Evolutionary conservation across 495 filamentous ascomycete genomes (phyloP).

Genomic region (Penicillium antarcticum): DNA sequence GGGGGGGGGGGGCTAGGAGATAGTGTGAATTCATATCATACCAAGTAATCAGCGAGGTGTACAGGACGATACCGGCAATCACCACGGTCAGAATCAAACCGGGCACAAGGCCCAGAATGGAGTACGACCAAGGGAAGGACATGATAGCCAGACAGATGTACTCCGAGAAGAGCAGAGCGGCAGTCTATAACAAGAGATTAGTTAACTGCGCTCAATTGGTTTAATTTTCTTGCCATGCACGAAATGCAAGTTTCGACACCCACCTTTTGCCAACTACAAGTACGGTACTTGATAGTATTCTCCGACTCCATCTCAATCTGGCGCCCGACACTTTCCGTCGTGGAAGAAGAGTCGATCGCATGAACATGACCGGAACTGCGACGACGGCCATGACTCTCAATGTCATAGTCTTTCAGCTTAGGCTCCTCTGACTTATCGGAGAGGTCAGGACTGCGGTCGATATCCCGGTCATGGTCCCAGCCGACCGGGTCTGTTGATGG

Average conservation of each 20-base stretch:
- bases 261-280: constrained; percentile 88
- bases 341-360: constrained; percentile 29
- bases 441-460: constrained; percentile 17
- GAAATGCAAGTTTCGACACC: neutral
- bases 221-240: neutral
- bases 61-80: constrained; percentile 70
- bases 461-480: constrained; percentile 12
- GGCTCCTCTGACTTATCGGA: constrained; percentile 25
- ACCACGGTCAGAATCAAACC: constrained; percentile 79
- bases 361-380: constrained; percentile 14
- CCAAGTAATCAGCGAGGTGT: constrained; percentile 83
- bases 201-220: neutral
- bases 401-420: constrained; percentile 33
- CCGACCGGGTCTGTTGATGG: constrained; percentile 12
- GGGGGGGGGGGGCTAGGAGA: neutral
- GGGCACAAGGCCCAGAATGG: constrained; percentile 79
- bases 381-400: constrained; percentile 30
- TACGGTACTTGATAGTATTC: constrained; percentile 80
- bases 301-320: constrained; percentile 77
- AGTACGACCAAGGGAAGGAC: constrained; percentile 91
- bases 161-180: constrained; percentile 82
- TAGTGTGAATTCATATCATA: constrained; percentile 30
- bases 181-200: constrained; percentile 53
- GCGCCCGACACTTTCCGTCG: constrained; percentile 54
- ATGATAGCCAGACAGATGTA: constrained; percentile 94